Percentiles rank a stretch among this genome's conserved stretches.
Evolutionary conservation across 2,329 filamentous ascomycete species (phyloP).

Genomic region (Penicillium fuscoglaucum): DNA sequence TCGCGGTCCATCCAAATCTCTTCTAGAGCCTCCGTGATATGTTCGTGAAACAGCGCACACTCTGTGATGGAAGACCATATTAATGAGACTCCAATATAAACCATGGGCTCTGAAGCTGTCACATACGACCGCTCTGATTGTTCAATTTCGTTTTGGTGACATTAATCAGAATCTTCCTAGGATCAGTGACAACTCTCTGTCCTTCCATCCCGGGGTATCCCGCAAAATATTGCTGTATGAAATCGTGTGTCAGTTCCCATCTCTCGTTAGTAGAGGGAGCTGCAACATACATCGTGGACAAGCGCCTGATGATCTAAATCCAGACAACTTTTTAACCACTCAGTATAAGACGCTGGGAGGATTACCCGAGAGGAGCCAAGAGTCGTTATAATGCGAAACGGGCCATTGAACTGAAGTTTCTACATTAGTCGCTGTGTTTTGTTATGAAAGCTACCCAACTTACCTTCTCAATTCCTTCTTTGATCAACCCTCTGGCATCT

Average conservation of each 20-base stretch:
- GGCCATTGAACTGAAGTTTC: background rate
- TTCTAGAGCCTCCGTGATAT: background rate
- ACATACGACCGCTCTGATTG: background rate
- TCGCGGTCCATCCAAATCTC: background rate
- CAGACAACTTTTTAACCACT: background rate
- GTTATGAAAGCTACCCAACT: too few species aligned
- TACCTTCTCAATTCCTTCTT: background rate
- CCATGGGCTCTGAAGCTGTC: too few species aligned
- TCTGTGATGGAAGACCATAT: background rate
- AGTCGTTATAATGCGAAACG: conserved; percentile 1
- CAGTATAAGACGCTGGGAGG: background rate
- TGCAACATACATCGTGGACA: background rate
- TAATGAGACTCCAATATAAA: too few species aligned
- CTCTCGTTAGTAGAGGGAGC: too few species aligned
- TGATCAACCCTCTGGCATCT: background rate
- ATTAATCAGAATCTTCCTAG: background rate
- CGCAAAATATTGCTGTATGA: background rate
- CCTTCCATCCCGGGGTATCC: conserved; percentile 1
- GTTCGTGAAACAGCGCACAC: background rate
- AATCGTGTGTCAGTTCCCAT: too few species aligned
- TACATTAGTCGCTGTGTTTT: too few species aligned
- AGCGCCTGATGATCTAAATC: background rate
- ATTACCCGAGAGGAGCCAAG: background rate
- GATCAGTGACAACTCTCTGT: background rate
- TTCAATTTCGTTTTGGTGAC: background rate